Base-by-base conservation (phyloP, 1,284 basidiomycete species). In the Ustilago bromivora region DNA sequence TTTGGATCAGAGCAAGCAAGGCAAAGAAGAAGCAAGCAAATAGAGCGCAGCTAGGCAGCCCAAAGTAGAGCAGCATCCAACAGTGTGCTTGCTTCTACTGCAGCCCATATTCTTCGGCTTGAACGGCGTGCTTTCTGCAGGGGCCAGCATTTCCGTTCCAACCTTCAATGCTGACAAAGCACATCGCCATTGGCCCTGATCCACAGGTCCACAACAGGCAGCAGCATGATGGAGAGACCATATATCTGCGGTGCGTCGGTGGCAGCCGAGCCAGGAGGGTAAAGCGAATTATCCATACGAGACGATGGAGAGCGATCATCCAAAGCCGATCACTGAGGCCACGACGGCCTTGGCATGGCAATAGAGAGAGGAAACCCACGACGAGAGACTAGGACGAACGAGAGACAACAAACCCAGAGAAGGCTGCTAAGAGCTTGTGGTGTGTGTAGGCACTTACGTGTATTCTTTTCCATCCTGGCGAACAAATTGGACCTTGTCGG, bases 401-500 rank as follows among this genome's bases (percentile, higher is more conserved):
- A 66, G 19, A 36, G n/a, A 31, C 38, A 47, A 8, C 35, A 32
- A 40, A 59, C 28, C 23, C 34, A 40, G 6, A 17, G 11, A 56
- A 54, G 9, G 17, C 23, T 51, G 49, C 11, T 13, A 32, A 47
- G n/a, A 19, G 41, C 15, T n/a, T 23, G 4, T 43, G 40, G 47
- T 40, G 59, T 66, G 23, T 28, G 23, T 28, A 28, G 23, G 23
- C 23, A 76, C 74, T 72, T 69, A 76, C 74, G 74, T 76, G 59
- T 38, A 72, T 51, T 72, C 51, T 41, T 69, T 76, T 58, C 74
- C 74, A 32, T 76, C 74, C 60, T 76, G 74, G 40, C 74, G 69
- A 28, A 76, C 74, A 40, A 76, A 76, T 23, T 72, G 69, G 13
- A 76, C 66, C 74, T 76, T 71, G 69, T 72, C 66, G 51, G 74